A percentile compares a stretch with the other conserved stretches of the same genome.
These are phyloP conservation scores for Aspergillus pseudotamarii DNA, from an alignment of 2,329 filamentous ascomycete species.

Conservation along the genomic window DNA sequence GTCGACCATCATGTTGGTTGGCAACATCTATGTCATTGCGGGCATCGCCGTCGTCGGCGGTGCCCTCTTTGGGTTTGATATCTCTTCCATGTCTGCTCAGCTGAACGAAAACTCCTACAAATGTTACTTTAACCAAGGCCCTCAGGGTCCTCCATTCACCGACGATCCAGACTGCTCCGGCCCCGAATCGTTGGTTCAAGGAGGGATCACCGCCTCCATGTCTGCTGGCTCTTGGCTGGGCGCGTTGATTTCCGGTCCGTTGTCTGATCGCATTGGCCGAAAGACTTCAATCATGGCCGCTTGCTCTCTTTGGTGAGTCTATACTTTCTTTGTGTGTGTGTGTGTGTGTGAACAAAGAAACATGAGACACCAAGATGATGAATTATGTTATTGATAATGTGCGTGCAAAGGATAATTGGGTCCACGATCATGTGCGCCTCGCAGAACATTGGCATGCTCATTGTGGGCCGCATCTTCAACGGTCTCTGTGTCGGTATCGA, in stretches of 20 bases:
- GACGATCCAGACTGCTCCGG: slow-evolving; percentile 47
- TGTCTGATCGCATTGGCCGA: slow-evolving; percentile 59
- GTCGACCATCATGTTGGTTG: slow-evolving; percentile 37
- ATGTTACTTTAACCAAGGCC: slow-evolving; percentile 65
- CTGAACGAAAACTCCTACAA: slow-evolving; percentile 56
- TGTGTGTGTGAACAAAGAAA: too few relatives aligned
- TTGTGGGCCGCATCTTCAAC: slow-evolving; percentile 69
- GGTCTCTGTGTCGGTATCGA: slow-evolving; percentile 74
- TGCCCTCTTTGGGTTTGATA: slow-evolving; percentile 38
- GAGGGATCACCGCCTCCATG: slow-evolving; percentile 72
- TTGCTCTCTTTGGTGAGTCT: slow-evolving; percentile 48
- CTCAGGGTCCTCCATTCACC: slow-evolving; percentile 61
- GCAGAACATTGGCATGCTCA: slow-evolving; percentile 68
- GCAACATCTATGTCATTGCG: slow-evolving; percentile 62
- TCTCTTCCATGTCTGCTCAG: slow-evolving; percentile 40
- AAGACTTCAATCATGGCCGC: slow-evolving; percentile 56
- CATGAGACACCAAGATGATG: neutral
- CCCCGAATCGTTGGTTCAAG: slow-evolving; percentile 57
- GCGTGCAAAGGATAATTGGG: slow-evolving; percentile 55
- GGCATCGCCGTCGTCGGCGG: slow-evolving; percentile 52
- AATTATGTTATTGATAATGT: slow-evolving; percentile 53
- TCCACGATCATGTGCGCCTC: slow-evolving; percentile 62
- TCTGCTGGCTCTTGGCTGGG: slow-evolving; percentile 71
- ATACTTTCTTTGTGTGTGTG: slow-evolving; percentile 57
- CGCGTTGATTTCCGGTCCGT: slow-evolving; percentile 56